Conservation (phyloP, 768 basidiomycete species). For the Mycena filopes region DNA sequence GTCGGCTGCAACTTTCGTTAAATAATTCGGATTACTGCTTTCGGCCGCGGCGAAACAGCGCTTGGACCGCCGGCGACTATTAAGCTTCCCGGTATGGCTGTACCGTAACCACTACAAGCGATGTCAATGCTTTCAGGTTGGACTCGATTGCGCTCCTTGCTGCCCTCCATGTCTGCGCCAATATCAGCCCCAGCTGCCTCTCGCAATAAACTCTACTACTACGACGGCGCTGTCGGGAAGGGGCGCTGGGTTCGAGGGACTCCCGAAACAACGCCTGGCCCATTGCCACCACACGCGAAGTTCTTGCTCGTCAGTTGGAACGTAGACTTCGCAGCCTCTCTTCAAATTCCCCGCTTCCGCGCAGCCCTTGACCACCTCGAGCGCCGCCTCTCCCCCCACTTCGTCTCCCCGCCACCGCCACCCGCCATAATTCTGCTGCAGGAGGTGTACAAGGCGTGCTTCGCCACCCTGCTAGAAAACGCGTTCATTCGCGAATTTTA, state of each 20-base stretch:
- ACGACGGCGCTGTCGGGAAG: neutral
- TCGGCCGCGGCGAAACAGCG: too few relatives aligned
- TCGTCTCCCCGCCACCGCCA: slow-evolving; percentile 38
- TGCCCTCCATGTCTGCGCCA: neutral
- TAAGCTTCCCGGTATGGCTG: too few relatives aligned
- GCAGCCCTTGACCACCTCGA: slow-evolving; percentile 50
- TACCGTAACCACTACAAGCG: neutral
- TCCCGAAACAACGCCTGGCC: neutral
- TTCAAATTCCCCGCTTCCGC: slow-evolving; percentile 43
- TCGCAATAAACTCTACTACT: slow-evolving; percentile 7
- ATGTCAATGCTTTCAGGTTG: slow-evolving; percentile 1
- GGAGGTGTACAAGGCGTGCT: slow-evolving; percentile 50
- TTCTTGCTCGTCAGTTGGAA: slow-evolving; percentile 59
- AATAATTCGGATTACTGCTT: too few relatives aligned
- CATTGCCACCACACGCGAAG: neutral
- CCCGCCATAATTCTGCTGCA: slow-evolving; percentile 60
- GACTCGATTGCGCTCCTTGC: neutral
- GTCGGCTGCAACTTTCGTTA: too few relatives aligned
- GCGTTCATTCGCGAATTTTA: slow-evolving; percentile 58
- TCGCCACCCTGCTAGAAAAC: slow-evolving; percentile 50
- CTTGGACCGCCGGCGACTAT: too few relatives aligned
- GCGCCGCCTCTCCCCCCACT: slow-evolving; percentile 36
- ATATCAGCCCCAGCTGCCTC: neutral
- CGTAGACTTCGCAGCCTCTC: slow-evolving; percentile 50
- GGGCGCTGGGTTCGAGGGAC: neutral